phyloP scores from a whole-genome alignment of 257 asterid genomes.

The Lantana camara region DNA sequence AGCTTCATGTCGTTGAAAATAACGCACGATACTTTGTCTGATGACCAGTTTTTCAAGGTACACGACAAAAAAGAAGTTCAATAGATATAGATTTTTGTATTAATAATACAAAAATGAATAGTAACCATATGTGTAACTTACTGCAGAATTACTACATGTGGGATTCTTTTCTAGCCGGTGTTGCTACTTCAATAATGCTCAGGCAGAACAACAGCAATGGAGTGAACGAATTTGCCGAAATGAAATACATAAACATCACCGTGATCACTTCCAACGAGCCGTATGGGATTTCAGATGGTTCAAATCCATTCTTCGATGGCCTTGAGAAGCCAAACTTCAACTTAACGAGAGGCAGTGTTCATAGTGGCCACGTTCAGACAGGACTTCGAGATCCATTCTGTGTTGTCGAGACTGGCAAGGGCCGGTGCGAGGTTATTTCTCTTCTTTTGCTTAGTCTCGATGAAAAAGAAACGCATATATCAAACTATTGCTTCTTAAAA shows the following conservation, averaged over 20 bases:
- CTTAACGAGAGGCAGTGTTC: slow-evolving; percentile 58
- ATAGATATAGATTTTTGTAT: not conserved
- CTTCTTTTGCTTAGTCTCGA: not conserved
- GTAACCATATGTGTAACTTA: slow-evolving; percentile 6
- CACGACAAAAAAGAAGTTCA: not conserved
- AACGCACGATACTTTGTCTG: slow-evolving; percentile 70
- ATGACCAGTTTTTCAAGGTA: slow-evolving; percentile 67
- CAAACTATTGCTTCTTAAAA: too few species aligned
- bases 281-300: slow-evolving; percentile 61
- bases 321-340: slow-evolving; percentile 52
- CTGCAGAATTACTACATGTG: slow-evolving; percentile 90
- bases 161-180: slow-evolving; percentile 79
- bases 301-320: slow-evolving; percentile 75
- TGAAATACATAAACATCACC: slow-evolving; percentile 79
- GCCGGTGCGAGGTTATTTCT: slow-evolving; percentile 70
- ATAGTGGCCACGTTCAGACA: slow-evolving; percentile 84
- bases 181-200: slow-evolving; percentile 83
- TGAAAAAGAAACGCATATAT: too few species aligned
- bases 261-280: slow-evolving; percentile 80
- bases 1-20: slow-evolving; percentile 78
- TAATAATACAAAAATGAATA: not conserved
- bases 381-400: slow-evolving; percentile 79
- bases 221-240: slow-evolving; percentile 78
- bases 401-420: slow-evolving; percentile 55
- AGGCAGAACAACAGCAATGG: slow-evolving; percentile 44